A percentile compares a stretch with the other conserved stretches of the same genome.
Evolutionary conservation across 2,329 filamentous ascomycete genomes (phyloP).

Genomic region (Fusarium guadeloupense): DNA sequence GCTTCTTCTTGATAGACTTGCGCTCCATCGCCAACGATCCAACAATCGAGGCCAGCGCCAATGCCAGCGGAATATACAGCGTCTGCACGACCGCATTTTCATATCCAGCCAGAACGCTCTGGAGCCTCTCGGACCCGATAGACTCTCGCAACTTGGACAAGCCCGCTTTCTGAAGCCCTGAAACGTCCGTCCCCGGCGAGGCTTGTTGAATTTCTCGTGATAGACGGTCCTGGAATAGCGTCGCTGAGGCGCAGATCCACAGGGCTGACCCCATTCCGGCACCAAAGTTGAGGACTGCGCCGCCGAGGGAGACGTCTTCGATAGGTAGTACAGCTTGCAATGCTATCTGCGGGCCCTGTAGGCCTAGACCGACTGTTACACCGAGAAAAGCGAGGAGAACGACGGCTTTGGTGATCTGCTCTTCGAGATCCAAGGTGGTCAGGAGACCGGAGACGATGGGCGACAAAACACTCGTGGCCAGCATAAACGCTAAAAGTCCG

Average conservation of each 20-base stretch:
- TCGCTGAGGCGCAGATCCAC: constrained; percentile 41
- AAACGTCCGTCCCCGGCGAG: constrained; percentile 16
- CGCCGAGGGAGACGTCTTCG: constrained; percentile 37
- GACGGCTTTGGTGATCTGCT: constrained; percentile 35
- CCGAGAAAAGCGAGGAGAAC: constrained; percentile 34
- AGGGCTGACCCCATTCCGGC: constrained; percentile 36
- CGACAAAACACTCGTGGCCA: constrained; percentile 32
- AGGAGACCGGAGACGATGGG: constrained; percentile 36
- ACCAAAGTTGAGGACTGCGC: constrained; percentile 37
- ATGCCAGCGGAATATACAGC: constrained; percentile 32
- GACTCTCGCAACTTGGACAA: constrained; percentile 27
- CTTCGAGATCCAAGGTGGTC: constrained; percentile 32
- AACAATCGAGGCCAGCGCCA: constrained; percentile 31
- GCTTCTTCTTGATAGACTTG: constrained; percentile 38
- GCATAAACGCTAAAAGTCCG: constrained; percentile 31
- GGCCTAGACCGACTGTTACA: constrained; percentile 31
- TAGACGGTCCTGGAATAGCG: constrained; percentile 36
- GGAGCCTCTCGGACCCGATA: constrained; percentile 18
- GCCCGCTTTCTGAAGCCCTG: constrained; percentile 14
- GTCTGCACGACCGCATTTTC: constrained; percentile 38
- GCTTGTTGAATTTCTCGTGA: constrained; percentile 22
- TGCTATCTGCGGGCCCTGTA: constrained; percentile 36
- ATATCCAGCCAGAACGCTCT: constrained; percentile 30
- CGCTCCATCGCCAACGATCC: constrained; percentile 37
- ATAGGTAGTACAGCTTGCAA: constrained; percentile 29